Percentiles rank a stretch among this genome's conserved stretches.
Conservation (phyloP, 371 early-diverging fungal species). For the Blastocladiella emersonii region DNA sequence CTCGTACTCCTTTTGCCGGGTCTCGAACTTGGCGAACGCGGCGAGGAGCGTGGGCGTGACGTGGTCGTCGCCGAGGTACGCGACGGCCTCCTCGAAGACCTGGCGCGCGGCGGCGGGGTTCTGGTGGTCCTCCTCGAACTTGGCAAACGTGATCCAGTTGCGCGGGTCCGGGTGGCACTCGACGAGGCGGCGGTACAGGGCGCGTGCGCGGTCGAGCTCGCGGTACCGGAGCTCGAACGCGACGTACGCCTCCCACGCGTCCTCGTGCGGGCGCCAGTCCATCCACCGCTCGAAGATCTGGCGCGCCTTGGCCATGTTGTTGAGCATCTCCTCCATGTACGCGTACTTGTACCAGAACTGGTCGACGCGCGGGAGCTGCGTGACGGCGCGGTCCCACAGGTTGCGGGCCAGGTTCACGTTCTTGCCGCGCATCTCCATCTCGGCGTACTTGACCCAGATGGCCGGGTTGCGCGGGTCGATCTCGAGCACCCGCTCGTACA, state of each 20-base stretch:
- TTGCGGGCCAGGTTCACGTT: constrained; percentile 88
- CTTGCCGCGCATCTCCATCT: constrained; percentile 92
- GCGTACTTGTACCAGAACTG: constrained; percentile 96
- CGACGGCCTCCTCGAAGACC: constrained; percentile 70
- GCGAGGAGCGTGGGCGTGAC: constrained; percentile 81
- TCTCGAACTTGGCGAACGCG: constrained; percentile 91
- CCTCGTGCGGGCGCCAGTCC: constrained; percentile 89
- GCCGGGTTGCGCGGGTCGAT: constrained; percentile 71
- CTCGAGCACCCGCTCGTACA: constrained; percentile 85
- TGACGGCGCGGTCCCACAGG: constrained; percentile 78
- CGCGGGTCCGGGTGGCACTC: constrained; percentile 81
- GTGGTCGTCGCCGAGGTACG: constrained; percentile 69
- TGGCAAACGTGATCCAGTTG: constrained; percentile 91
- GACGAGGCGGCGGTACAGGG: constrained; percentile 72
- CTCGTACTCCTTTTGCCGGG: constrained; percentile 73
- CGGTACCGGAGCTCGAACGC: constrained; percentile 83
- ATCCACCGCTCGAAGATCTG: constrained; percentile 97
- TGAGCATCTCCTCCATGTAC: constrained; percentile 92
- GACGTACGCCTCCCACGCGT: constrained; percentile 86
- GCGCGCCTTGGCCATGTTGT: constrained; percentile 75
- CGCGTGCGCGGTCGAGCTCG: constrained; percentile 68
- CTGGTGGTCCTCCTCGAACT: constrained; percentile 77
- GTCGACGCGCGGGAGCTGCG: constrained; percentile 80
- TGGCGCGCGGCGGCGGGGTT: constrained; percentile 55
- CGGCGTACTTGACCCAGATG: constrained; percentile 83